Percentiles rank a stretch among this genome's conserved stretches.
Evolutionary conservation across 2,329 filamentous ascomycete genomes (phyloP).

Genomic region (Coniella vitis): DNA sequence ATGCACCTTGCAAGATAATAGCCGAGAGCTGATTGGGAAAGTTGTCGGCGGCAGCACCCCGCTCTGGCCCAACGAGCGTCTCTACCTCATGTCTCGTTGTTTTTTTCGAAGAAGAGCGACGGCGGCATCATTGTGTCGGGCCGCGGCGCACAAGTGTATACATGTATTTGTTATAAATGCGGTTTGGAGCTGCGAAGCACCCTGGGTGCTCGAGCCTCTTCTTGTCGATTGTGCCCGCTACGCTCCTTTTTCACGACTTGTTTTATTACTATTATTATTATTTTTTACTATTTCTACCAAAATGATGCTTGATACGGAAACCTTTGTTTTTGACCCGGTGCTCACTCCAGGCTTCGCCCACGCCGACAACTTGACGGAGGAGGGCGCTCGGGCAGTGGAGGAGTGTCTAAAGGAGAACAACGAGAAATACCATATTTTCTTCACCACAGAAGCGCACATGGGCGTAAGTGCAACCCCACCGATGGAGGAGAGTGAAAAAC

Average conservation of each 20-base stretch:
- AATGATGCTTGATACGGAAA: slow-evolving; percentile 3
- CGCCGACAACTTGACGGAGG: slow-evolving; percentile 2
- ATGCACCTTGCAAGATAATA: neutral
- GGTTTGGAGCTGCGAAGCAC: neutral
- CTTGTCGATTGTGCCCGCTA: neutral
- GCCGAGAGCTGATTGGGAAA: neutral
- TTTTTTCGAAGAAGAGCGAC: neutral
- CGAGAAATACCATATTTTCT: slow-evolving; percentile 6
- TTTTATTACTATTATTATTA: too few relatives aligned
- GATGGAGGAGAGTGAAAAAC: neutral
- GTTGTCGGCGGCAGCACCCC: neutral
- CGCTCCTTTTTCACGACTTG: too few relatives aligned
- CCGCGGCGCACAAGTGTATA: too few relatives aligned
- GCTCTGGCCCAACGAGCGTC: too few relatives aligned
- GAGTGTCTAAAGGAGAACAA: slow-evolving; percentile 4
- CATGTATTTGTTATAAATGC: neutral
- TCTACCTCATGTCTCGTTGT: neutral
- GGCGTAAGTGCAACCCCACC: neutral
- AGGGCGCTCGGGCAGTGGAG: neutral
- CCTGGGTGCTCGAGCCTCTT: neutral
- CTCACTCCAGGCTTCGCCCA: slow-evolving; percentile 1
- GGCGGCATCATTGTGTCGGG: neutral
- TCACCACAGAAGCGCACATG: slow-evolving; percentile 6
- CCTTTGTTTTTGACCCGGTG: neutral
- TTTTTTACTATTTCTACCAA: neutral